phyloP scores from a whole-genome alignment of 2,329 filamentous ascomycete species.

The Aspergillus novofumigatus region DNA sequence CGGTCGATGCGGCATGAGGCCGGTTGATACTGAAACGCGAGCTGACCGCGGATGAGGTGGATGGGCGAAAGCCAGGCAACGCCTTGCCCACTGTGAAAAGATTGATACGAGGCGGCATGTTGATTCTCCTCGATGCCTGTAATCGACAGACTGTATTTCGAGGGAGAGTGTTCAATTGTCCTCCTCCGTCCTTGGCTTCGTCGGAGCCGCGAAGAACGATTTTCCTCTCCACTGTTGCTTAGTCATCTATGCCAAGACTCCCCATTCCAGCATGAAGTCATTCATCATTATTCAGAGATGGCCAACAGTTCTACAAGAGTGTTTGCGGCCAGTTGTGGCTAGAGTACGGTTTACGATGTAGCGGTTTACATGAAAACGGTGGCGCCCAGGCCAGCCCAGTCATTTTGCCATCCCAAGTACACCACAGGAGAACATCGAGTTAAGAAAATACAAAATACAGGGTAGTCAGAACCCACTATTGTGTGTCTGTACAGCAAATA shows the following conservation, averaged over 20 bases:
- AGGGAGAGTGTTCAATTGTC: neutral
- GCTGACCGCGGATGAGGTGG: conserved; percentile 15
- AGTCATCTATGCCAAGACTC: conserved; percentile 17
- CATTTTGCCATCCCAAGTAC: neutral
- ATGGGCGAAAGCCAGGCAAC: conserved; percentile 28
- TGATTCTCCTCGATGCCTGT: neutral
- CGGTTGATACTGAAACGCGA: conserved; percentile 13
- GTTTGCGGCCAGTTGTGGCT: neutral
- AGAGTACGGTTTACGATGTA: neutral
- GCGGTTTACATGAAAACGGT: neutral
- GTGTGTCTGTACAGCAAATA: neutral
- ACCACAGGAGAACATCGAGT: neutral
- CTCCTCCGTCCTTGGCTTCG: neutral
- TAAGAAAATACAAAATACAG: neutral
- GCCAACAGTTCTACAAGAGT: neutral
- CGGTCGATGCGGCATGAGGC: conserved; percentile 17
- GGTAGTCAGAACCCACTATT: neutral
- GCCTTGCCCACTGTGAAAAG: conserved; percentile 39
- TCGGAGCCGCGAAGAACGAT: conserved; percentile 15
- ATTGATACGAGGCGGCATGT: conserved; percentile 55
- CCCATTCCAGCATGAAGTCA: neutral
- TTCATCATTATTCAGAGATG: neutral
- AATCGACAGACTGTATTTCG: neutral
- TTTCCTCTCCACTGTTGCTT: conserved; percentile 22
- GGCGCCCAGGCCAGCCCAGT: too few species aligned